These are phyloP conservation scores for Zymoseptoria crescenta DNA, from an alignment of 2,329 filamentous ascomycete genomes.

Conservation along the genomic window DNA sequence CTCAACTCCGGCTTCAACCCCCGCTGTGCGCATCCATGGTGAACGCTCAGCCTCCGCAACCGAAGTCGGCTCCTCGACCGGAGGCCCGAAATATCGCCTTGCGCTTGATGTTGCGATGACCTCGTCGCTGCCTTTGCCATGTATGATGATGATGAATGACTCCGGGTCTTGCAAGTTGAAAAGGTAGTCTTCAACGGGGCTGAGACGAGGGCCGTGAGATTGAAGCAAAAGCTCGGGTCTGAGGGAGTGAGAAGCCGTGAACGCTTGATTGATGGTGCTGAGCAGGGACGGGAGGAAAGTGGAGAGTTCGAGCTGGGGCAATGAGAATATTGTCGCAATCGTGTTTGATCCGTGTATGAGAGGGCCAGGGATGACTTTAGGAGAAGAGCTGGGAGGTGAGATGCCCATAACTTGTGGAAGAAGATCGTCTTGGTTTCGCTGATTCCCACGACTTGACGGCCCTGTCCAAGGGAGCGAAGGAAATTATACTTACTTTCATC, in stretches of 20 bases:
- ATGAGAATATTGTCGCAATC: conserved; percentile 4
- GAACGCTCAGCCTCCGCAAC: not conserved
- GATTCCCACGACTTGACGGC: not conserved
- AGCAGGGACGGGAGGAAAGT: conserved; percentile 6
- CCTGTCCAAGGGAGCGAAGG: not conserved
- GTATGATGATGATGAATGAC: conserved; percentile 10
- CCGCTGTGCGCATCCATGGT: conserved; percentile 7
- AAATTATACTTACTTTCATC: not conserved
- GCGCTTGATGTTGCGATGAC: conserved; percentile 12
- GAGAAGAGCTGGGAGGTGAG: not conserved
- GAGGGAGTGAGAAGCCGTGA: conserved; percentile 1
- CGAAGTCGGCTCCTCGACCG: not conserved
- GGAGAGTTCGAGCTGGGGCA: conserved; percentile 5
- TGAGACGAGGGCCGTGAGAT: conserved; percentile 2
- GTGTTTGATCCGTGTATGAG: conserved; percentile 2
- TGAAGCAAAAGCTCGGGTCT: conserved; percentile 8
- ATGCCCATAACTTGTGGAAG: not conserved
- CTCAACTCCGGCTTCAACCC: conserved; percentile 5
- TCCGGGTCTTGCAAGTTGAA: conserved; percentile 5
- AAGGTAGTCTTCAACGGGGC: conserved; percentile 9
- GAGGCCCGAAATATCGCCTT: conserved; percentile 7
- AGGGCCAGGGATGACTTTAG: conserved; percentile 1
- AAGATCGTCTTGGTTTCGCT: not conserved
- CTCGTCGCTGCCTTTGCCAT: not conserved
- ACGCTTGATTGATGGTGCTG: conserved; percentile 11